These are phyloP conservation scores for Conticribra guillardii DNA, from an alignment of 108 stramenopile species.

Conservation along the genomic window DNA sequence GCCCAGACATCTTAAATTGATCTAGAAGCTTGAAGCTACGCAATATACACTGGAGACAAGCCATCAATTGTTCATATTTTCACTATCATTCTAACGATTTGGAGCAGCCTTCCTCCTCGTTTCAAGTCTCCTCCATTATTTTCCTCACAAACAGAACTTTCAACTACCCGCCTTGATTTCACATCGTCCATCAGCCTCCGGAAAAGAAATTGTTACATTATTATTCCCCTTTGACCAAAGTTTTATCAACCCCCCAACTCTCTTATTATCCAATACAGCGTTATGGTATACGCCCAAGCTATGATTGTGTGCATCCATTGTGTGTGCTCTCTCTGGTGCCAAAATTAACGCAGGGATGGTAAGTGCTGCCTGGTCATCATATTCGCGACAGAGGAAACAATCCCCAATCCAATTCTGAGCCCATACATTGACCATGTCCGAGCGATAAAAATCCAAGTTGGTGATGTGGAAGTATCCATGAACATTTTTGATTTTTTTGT, in stretches of 20 bases:
- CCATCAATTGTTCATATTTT: too few species aligned
- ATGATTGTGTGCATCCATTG: constrained; percentile 32
- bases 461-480: constrained; percentile 64
- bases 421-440: constrained; percentile 13
- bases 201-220: background rate
- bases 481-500: constrained; percentile 13
- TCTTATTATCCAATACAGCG: constrained; percentile 40
- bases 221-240: background rate
- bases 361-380: constrained; percentile 59
- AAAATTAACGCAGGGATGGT: constrained; percentile 52
- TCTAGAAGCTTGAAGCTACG: too few species aligned
- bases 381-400: constrained; percentile 43
- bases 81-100: too few species aligned
- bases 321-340: constrained; percentile 40
- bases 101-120: too few species aligned
- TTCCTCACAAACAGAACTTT: too few species aligned
- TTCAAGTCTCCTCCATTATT: too few species aligned
- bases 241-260: background rate
- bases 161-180: background rate
- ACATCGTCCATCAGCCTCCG: background rate
- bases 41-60: too few species aligned
- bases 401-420: constrained; percentile 44
- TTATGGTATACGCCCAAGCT: constrained; percentile 51
- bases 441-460: constrained; percentile 56
- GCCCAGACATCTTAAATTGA: too few species aligned